phyloP scores from a whole-genome alignment of 768 basidiomycete genomes.

The Suillus sp. region DNA sequence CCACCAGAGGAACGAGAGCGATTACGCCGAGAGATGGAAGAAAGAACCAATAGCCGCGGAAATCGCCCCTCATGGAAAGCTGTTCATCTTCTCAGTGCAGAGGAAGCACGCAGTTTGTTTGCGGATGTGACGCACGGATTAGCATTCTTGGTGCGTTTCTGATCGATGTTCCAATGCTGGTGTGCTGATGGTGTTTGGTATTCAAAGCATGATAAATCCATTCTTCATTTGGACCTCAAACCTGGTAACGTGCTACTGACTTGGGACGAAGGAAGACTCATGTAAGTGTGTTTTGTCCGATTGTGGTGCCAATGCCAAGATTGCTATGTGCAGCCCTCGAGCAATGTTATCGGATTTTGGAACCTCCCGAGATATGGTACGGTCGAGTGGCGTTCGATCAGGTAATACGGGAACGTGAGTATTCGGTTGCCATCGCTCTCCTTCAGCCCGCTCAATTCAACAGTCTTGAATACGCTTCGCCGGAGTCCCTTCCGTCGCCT shows the following conservation, averaged over 20 bases:
- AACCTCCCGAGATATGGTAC: conserved; percentile 88
- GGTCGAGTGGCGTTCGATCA: conserved; percentile 64
- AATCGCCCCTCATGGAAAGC: conserved; percentile 56
- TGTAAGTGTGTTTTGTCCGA: conserved; percentile 48
- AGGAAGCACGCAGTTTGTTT: conserved; percentile 82
- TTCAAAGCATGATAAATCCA: conserved; percentile 73
- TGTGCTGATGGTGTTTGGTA: conserved; percentile 14
- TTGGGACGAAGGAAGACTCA: conserved; percentile 83
- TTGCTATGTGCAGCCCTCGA: conserved; percentile 58
- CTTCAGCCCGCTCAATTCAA: not conserved
- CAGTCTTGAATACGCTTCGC: conserved; percentile 86
- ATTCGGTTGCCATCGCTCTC: conserved; percentile 4
- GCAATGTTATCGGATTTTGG: conserved; percentile 97
- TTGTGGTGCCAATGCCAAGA: conserved; percentile 2
- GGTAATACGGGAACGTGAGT: conserved; percentile 95
- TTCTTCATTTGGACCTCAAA: conserved; percentile 92
- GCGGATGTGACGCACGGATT: conserved; percentile 86
- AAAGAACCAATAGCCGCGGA: conserved; percentile 25
- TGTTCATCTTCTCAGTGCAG: conserved; percentile 81
- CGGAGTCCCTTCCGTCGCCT: conserved; percentile 79
- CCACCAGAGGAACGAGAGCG: conserved; percentile 64
- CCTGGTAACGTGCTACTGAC: conserved; percentile 92
- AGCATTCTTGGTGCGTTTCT: conserved; percentile 70
- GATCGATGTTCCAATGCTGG: not conserved
- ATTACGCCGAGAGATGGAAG: conserved; percentile 54